Evolutionary conservation across 345 rosid species (phyloP), one percentile per base, ranked within the genome.

Genomic region (Pistacia atlantica): DNA sequence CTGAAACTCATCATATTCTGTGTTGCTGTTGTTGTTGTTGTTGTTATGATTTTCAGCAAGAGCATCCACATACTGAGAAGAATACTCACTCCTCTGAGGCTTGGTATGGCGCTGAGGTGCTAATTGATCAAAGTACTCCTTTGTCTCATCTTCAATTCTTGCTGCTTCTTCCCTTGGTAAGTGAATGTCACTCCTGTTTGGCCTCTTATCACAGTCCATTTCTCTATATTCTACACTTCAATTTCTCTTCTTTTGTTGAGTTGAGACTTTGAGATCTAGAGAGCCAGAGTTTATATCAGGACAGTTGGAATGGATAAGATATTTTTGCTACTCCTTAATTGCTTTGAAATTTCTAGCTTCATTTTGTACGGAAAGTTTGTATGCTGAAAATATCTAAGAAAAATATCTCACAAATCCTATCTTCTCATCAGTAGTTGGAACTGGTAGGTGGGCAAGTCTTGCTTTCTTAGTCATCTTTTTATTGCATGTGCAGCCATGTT

Each of bases 51-150:
- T 48, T n/a, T 35, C 31, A 69, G 35, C 17, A 12, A 75, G 59
- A 37, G 66, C 58, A 71, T 91, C 96, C 11, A 79, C 87, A 48
- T 88, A 91, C 8, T 68, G 65, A 58, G 88, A 16, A 9, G 89
- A 84, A 77, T 85, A 61, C 63, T 91, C 93, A 42, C 96, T 88
- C 5, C 93, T 78, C 69, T 83, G 90, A 66, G 93, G 95, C 88
- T 91, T 91, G 8, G 87, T 66, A 46, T 91, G 95, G 22, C 89
- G 90, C 64, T 82, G 77, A 1, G 90, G 89, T 69, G 89, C 91
- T 11, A 84, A 72, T 0, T 76, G 85, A 11, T 91, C 87, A 28
- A 89, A 91, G 79, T 86, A 66, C 1, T 79, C 80, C 75, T 84
- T 85, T 0, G 91, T 81, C 28, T 80, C 70, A 37, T 72, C 84